Percentiles rank a stretch among this genome's conserved stretches.
Conservation (phyloP, 2,329 filamentous ascomycete genomes). For the Zelopaecilomyces penicillatus region DNA sequence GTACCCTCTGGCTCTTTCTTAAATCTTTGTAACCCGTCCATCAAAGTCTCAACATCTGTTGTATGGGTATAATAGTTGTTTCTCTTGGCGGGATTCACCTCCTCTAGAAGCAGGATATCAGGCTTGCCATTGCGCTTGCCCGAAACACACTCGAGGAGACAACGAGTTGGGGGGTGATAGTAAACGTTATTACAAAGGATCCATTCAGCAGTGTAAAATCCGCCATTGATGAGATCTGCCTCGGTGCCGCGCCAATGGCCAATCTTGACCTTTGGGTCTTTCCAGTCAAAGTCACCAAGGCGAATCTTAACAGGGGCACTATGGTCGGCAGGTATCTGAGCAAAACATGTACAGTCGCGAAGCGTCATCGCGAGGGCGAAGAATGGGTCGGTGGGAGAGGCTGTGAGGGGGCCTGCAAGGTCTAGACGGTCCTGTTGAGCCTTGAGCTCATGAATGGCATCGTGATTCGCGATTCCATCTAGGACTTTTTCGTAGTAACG, state of each 20-base stretch:
- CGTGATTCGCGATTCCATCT: conserved; percentile 23
- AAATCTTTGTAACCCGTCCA: conserved; percentile 15
- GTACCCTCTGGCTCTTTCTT: conserved; percentile 4
- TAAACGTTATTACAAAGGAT: conserved; percentile 24
- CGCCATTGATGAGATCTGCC: conserved; percentile 51
- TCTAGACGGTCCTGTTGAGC: conserved; percentile 35
- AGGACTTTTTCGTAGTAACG: conserved; percentile 18
- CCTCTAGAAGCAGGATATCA: conserved; percentile 14
- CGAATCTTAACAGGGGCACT: conserved; percentile 40
- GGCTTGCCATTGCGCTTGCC: conserved; percentile 9
- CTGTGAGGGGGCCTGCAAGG: conserved; percentile 33
- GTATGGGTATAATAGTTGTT: conserved; percentile 5
- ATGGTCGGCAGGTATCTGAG: conserved; percentile 41
- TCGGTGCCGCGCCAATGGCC: conserved; percentile 62
- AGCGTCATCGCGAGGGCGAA: conserved; percentile 71
- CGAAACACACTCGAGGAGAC: conserved; percentile 22
- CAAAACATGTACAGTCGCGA: conserved; percentile 68
- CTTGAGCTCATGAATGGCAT: conserved; percentile 26
- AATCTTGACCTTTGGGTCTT: conserved; percentile 58
- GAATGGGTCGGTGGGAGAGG: conserved; percentile 32
- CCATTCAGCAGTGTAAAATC: conserved; percentile 55
- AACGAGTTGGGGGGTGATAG: conserved; percentile 29
- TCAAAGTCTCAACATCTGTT: conserved; percentile 8
- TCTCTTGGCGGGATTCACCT: conserved; percentile 1
- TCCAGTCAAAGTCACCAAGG: conserved; percentile 71